Conservation (phyloP, 768 basidiomycete genomes). For the Russula emetica region DNA sequence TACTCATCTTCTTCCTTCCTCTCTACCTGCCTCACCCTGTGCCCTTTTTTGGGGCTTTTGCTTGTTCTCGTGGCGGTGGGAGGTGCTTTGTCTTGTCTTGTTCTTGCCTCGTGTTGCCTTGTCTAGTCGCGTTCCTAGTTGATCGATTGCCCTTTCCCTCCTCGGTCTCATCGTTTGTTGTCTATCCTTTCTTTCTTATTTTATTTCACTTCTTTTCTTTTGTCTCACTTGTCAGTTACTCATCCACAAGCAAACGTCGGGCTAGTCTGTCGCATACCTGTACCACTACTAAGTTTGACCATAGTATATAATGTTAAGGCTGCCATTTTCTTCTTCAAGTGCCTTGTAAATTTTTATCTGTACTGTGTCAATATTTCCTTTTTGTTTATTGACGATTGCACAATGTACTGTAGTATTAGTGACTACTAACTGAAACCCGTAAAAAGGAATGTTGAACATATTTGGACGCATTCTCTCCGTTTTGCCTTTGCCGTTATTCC, state of each 20-base stretch:
- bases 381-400: no score
- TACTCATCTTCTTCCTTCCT: not conserved
- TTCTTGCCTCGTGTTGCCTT: not conserved
- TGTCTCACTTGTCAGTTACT: constrained; percentile 19
- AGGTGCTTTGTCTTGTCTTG: constrained; percentile 7
- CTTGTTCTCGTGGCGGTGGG: not conserved
- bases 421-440: no score
- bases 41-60: not conserved
- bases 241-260: constrained; percentile 25
- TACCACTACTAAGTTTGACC: constrained; percentile 26
- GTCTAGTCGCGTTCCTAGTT: not conserved
- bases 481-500: no score
- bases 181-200: constrained; percentile 4
- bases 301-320: constrained; percentile 27
- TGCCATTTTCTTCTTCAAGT: constrained; percentile 3
- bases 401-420: not conserved
- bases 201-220: constrained; percentile 3
- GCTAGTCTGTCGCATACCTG: constrained; percentile 29
- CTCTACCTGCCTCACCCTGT: not conserved
- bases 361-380: not conserved
- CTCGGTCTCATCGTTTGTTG: not conserved
- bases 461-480: no score
- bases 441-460: no score
- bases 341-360: not conserved
- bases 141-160: constrained; percentile 6